phyloP scores from a whole-genome alignment of 306 rosid species.

The Herpetospermum pedunculosum region DNA sequence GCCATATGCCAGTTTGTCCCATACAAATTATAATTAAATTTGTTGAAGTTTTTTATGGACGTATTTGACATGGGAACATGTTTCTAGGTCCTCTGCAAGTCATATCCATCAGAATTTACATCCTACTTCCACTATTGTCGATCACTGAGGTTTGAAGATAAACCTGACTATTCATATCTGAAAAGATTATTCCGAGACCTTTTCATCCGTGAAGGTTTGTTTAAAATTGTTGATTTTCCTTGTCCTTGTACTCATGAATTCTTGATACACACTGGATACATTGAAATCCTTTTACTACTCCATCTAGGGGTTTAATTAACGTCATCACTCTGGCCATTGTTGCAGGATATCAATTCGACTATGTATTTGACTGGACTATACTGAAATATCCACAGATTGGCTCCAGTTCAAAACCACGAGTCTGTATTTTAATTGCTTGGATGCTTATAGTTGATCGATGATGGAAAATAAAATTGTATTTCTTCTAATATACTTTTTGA shows the following conservation, averaged over 20 bases:
- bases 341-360: constrained; percentile 55
- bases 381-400: constrained; percentile 45
- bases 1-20: background rate
- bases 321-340: background rate
- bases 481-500: constrained; percentile 12
- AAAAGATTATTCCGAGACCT: constrained; percentile 17
- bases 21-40: background rate
- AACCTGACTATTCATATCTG: constrained; percentile 16
- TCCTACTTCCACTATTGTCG: constrained; percentile 18
- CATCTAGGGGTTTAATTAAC: background rate
- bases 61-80: constrained; percentile 2
- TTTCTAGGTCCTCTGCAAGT: constrained; percentile 14
- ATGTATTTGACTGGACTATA: constrained; percentile 74
- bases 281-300: background rate
- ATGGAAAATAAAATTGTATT: background rate
- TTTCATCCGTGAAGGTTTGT: constrained; percentile 16
- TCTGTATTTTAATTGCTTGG: background rate
- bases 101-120: constrained; percentile 15
- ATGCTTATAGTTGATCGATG: background rate
- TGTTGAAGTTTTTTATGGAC: background rate
- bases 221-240: background rate
- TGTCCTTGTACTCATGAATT: background rate
- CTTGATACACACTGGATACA: background rate
- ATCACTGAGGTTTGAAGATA: constrained; percentile 16
- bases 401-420: constrained; percentile 13